phyloP scores from a whole-genome alignment of 208 protist genomes.

The Trichomonas vaginalis region DNA sequence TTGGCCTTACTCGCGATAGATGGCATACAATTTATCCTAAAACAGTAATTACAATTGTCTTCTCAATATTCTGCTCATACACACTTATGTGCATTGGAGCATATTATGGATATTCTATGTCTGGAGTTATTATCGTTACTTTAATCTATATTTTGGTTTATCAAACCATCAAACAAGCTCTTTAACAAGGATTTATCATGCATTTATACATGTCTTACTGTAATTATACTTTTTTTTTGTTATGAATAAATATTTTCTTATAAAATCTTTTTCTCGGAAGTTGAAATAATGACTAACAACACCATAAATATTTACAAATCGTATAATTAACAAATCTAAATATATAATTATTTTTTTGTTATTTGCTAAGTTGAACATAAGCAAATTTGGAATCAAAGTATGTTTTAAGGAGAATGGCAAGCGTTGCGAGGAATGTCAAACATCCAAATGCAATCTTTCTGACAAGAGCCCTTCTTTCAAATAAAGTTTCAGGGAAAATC shows the following conservation, averaged over 20 bases:
- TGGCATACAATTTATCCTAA: background rate
- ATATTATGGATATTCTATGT: background rate
- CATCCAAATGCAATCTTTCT: background rate
- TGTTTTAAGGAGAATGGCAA: background rate
- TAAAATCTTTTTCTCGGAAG: no score
- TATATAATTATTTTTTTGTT: no score
- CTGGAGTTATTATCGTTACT: background rate
- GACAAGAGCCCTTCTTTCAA: background rate
- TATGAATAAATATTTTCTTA: no score
- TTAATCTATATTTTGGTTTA: background rate
- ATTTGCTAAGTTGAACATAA: no score
- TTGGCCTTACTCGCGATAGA: background rate
- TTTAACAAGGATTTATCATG: no score
- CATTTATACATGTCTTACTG: no score
- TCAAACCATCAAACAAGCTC: background rate
- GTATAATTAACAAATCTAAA: no score
- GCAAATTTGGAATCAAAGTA: background rate
- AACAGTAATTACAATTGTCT: background rate
- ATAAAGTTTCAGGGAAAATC: background rate
- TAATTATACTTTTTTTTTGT: no score
- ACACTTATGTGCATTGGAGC: background rate
- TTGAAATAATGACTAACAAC: no score
- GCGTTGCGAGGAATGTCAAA: background rate
- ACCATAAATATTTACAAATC: no score
- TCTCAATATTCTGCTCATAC: background rate